phyloP scores from a whole-genome alignment of 2,329 filamentous ascomycete species.

The Phialocephala subalpina region DNA sequence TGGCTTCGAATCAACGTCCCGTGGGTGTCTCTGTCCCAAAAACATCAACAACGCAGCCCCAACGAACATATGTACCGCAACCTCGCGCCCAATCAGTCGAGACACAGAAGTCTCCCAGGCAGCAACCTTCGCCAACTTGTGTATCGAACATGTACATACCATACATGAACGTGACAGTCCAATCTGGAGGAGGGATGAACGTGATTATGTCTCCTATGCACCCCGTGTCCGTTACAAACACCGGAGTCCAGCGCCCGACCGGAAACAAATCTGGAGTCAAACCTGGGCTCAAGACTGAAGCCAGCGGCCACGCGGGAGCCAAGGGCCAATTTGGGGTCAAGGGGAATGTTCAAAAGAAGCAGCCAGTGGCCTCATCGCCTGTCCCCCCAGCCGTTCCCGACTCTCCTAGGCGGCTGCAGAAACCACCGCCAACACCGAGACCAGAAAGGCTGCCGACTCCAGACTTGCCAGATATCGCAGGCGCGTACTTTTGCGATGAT shows the following conservation, averaged over 20 bases:
- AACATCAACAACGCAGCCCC: neutral
- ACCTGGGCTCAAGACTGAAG: slow-evolving; percentile 6
- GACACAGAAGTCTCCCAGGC: neutral
- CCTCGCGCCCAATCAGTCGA: no score
- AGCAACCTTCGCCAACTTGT: neutral
- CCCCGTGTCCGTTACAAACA: no score
- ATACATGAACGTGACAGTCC: neutral
- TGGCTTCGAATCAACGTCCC: neutral
- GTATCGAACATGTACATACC: neutral
- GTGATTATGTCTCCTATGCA: no score
- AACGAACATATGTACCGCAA: neutral
- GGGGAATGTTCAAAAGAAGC: neutral
- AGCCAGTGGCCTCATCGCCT: neutral
- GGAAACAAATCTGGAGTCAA: no score
- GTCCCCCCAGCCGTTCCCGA: slow-evolving; percentile 26
- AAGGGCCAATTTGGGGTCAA: neutral
- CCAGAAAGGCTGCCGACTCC: slow-evolving; percentile 37
- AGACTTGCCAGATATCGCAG: slow-evolving; percentile 32
- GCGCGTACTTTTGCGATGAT: slow-evolving; percentile 28
- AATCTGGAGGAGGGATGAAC: no score
- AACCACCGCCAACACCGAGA: slow-evolving; percentile 37
- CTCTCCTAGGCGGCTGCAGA: slow-evolving; percentile 15
- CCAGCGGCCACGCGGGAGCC: neutral
- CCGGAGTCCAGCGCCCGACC: no score
- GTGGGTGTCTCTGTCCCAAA: neutral